Conservation (phyloP, 2,329 filamentous ascomycete genomes). For the Diaporthe amygdali region DNA sequence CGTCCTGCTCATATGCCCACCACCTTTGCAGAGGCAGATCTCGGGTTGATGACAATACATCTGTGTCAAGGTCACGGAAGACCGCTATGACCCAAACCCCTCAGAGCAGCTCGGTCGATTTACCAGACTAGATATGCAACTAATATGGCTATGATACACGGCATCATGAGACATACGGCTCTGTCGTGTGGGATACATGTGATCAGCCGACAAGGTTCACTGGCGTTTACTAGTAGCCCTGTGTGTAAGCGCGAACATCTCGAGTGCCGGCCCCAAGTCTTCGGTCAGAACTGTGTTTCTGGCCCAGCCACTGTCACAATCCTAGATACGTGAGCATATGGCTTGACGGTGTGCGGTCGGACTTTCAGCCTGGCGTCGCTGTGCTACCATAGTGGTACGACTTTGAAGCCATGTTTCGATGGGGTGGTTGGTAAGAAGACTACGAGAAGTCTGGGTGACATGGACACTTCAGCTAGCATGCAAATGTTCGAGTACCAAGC, state of each 20-base stretch:
- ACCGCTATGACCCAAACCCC: not conserved
- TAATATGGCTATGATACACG: too few species aligned
- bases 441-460: not conserved
- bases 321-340: not conserved
- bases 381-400: not conserved
- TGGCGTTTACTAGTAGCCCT: not conserved
- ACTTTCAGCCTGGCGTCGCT: conserved; percentile 5
- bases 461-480: not conserved
- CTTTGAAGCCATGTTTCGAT: not conserved
- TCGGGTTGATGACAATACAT: not conserved
- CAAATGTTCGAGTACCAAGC: not conserved
- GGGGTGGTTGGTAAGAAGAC: not conserved
- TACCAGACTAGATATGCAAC: too few species aligned
- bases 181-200: not conserved
- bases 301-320: not conserved
- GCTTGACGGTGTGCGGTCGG: not conserved
- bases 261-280: not conserved
- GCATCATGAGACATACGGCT: not conserved
- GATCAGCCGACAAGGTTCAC: not conserved
- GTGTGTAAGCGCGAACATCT: not conserved
- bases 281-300: not conserved
- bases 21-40: too few species aligned
- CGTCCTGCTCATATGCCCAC: too few species aligned
- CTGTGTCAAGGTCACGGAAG: not conserved
- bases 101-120: not conserved